Evolutionary conservation across 345 rosid genomes (phyloP), one percentile per base, ranked within the genome.

Genomic region (Jatropha curcas): DNA sequence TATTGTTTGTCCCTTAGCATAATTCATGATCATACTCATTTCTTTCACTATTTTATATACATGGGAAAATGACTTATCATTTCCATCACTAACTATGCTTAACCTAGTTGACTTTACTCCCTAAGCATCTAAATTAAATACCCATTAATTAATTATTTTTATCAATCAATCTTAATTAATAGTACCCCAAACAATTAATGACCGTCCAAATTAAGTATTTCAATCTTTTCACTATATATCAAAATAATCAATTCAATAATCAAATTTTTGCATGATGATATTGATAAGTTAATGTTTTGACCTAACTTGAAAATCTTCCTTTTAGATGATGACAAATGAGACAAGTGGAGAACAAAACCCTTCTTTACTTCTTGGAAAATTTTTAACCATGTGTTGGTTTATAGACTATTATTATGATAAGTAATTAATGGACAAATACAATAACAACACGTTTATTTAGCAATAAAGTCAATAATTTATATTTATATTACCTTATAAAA

Each of bases 1-100:
- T 75, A 52, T 77, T 61, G 53, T 79, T 77, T 82, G 86, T 78
- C 87, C 66, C 69, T 55, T 70, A 62, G 81, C 75, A 75, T n/a
- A n/a, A n/a, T 74, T 78, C 75, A 76, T 81, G 71, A 76, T 62
- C 51, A 71, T 78, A 64, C 87, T 83, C 68, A 78, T 74, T 74
- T 78, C 70, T 58, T 67, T 73, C 69, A 25, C 73, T 70, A 61
- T 65, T 80, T 12, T 39, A 5, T 69, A 33, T 65, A 62, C 24
- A 59, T 59, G 55, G 28, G 37, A 74, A 72, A 77, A 81, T 60
- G 67, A 72, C 76, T 60, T 64, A 20, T 73, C 78, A 72, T 82
- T 73, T 75, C 59, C 64, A 51, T 64, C 84, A 77, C 68, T 65
- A 59, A 20, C 55, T 56, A 50, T 46, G 35, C 66, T 71, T 45